These are phyloP conservation scores for Rhizopus sp. DNA, from an alignment of 371 early-diverging fungal species.

Conservation along the genomic window DNA sequence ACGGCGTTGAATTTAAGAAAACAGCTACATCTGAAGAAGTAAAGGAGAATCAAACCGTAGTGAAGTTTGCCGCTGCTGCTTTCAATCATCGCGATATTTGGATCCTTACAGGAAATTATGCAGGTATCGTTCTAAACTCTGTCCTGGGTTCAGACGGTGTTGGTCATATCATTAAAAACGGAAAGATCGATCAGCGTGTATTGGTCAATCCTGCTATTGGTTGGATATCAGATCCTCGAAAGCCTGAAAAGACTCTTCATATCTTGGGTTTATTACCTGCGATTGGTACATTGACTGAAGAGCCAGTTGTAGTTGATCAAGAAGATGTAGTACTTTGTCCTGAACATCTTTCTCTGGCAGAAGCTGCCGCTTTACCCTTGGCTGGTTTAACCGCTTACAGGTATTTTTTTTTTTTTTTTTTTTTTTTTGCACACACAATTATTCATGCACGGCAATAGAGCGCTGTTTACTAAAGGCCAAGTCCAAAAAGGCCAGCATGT, in stretches of 20 bases:
- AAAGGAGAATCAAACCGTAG: conserved; percentile 41
- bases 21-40: conserved; percentile 1
- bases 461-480: conserved; percentile 58
- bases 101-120: conserved; percentile 58
- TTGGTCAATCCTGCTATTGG: conserved; percentile 56
- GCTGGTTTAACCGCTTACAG: conserved; percentile 70
- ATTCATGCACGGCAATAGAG: conserved; percentile 25
- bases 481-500: conserved; percentile 59
- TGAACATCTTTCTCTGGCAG: conserved; percentile 53
- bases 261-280: conserved; percentile 61
- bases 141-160: conserved; percentile 64
- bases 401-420: too few species aligned
- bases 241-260: conserved; percentile 60
- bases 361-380: conserved; percentile 71
- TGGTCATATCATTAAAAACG: conserved; percentile 41
- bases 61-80: conserved; percentile 66
- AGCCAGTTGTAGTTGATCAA: conserved; percentile 41
- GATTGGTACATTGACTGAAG: conserved; percentile 62
- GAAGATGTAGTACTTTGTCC: conserved; percentile 56
- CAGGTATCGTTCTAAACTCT: conserved; percentile 43
- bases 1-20: conserved; percentile 30
- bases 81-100: conserved; percentile 73
- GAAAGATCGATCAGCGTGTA: conserved; percentile 37
- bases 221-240: conserved; percentile 51
- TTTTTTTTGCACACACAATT: background rate